A percentile compares a stretch with the other conserved stretches of the same genome.
Conservation (phyloP, 208 protist genomes). For the Vickermania spadyakhi region DNA sequence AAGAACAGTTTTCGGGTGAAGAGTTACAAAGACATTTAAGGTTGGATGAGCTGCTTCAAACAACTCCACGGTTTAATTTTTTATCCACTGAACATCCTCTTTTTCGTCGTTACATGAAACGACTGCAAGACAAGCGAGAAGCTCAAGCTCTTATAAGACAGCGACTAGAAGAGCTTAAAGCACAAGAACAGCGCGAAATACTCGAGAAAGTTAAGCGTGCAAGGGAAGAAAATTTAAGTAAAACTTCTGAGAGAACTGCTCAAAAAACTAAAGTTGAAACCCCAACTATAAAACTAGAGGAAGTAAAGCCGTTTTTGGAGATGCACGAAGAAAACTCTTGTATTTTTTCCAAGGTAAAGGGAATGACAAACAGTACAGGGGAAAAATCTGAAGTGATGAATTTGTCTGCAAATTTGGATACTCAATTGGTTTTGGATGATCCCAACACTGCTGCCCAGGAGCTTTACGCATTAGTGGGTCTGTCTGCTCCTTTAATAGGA, state of each 20-base stretch:
- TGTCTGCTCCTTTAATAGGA: constrained; percentile 5
- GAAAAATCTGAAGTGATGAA: no score
- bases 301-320: neutral
- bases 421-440: no score
- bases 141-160: constrained; percentile 47
- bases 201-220: constrained; percentile 34
- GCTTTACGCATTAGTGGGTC: constrained; percentile 51
- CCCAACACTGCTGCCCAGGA: no score
- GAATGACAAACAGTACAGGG: no score
- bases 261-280: neutral
- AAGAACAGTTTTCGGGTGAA: constrained; percentile 18
- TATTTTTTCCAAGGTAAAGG: no score
- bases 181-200: constrained; percentile 40
- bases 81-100: constrained; percentile 60
- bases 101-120: constrained; percentile 55
- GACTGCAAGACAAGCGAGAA: constrained; percentile 43
- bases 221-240: neutral
- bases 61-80: constrained; percentile 77
- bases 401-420: no score
- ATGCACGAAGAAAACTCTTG: neutral
- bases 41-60: constrained; percentile 55
- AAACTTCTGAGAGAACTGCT: neutral
- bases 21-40: constrained; percentile 10
- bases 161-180: constrained; percentile 38
- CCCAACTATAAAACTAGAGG: neutral